A percentile compares a stretch with the other conserved stretches of the same genome.
Conservation (phyloP, 768 basidiomycete species). For the Tephrocybe sp. region DNA sequence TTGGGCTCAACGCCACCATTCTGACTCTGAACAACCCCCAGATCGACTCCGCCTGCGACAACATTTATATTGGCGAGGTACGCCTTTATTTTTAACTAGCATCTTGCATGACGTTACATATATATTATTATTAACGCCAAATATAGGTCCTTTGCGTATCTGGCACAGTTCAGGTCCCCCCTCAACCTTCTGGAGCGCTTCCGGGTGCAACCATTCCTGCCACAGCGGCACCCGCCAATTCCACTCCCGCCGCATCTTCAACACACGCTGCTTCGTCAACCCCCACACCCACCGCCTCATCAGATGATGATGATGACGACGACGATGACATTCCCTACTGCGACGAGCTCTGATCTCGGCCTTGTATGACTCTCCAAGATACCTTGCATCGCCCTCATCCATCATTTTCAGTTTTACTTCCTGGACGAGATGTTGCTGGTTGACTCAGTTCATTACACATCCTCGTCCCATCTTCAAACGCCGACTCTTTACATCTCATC, state of each 20-base stretch:
- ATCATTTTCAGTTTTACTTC: not conserved
- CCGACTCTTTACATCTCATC: not conserved
- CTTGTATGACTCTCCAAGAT: slow-evolving; percentile 1
- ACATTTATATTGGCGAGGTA: slow-evolving; percentile 80
- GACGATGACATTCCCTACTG: slow-evolving; percentile 51
- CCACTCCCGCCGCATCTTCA: slow-evolving; percentile 2
- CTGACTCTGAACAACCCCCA: slow-evolving; percentile 76
- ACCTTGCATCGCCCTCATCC: slow-evolving; percentile 8
- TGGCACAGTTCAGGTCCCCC: slow-evolving; percentile 40
- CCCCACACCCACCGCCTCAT: slow-evolving; percentile 10
- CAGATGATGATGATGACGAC: slow-evolving; percentile 25
- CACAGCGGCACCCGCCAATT: slow-evolving; percentile 25
- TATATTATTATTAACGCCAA: not conserved
- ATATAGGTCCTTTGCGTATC: slow-evolving; percentile 54
- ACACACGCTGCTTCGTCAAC: not conserved
- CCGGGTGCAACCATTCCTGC: slow-evolving; percentile 32
- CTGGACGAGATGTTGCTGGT: slow-evolving; percentile 17
- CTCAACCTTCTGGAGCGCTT: slow-evolving; percentile 27
- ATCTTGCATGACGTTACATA: not conserved
- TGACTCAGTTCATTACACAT: slow-evolving; percentile 14
- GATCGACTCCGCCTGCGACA: slow-evolving; percentile 52
- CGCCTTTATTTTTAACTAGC: not conserved
- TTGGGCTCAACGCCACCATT: slow-evolving; percentile 50
- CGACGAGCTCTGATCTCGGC: slow-evolving; percentile 49
- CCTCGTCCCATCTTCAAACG: not conserved